Percentiles rank a stretch among this genome's conserved stretches.
These are phyloP conservation scores for Pseudogymnoascus sp. DNA, from an alignment of 2,329 filamentous ascomycete genomes.

Conservation along the genomic window DNA sequence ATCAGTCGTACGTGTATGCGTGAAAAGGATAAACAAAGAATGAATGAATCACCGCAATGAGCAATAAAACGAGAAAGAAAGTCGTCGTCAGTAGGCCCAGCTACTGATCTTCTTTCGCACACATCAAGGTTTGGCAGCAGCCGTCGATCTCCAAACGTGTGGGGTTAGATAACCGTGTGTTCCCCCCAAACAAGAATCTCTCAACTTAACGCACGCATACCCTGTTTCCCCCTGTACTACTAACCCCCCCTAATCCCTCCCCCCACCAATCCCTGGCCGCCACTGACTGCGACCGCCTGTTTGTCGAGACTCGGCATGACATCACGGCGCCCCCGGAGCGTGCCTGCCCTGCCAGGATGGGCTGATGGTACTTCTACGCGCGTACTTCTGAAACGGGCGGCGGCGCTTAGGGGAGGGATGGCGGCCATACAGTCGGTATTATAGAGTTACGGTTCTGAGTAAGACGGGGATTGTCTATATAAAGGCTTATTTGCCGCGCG, in stretches of 20 bases:
- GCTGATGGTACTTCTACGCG: neutral
- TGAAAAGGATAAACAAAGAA: neutral
- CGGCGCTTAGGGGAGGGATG: neutral
- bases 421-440: neutral
- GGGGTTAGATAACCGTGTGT: slow-evolving; percentile 1
- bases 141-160: neutral
- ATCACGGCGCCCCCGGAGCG: neutral
- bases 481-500: neutral
- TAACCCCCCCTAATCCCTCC: neutral
- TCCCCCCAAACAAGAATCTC: neutral
- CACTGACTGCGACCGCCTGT: neutral
- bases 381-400: neutral
- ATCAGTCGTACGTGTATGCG: neutral
- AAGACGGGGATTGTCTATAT: neutral
- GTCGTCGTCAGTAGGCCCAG: neutral
- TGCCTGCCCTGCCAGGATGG: neutral
- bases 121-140: neutral
- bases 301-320: neutral
- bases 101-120: neutral
- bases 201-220: neutral
- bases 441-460: neutral
- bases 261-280: neutral
- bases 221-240: neutral
- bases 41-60: neutral
- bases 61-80: neutral